A percentile compares a stretch with the other conserved stretches of the same genome.
Evolutionary conservation across 805 yeast species (phyloP).

Genomic region (Zygotorulaspora danielsina): DNA sequence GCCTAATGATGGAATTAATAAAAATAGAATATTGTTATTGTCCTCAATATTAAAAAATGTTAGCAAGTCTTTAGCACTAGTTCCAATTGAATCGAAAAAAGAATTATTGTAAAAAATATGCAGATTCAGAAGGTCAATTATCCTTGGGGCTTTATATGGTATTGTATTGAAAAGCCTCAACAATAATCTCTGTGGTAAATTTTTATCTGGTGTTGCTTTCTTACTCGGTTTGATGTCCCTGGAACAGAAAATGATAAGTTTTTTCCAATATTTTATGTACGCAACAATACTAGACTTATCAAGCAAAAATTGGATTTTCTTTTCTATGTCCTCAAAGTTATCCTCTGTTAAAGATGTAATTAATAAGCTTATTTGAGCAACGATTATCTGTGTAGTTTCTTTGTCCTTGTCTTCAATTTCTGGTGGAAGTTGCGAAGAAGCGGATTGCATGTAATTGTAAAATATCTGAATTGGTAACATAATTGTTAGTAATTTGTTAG

Average conservation of each 20-base stretch:
- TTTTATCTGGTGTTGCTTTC: slow-evolving; percentile 15
- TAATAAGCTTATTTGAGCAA: slow-evolving; percentile 30
- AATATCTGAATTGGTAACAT: not conserved
- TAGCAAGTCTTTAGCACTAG: slow-evolving; percentile 8
- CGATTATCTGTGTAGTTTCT: slow-evolving; percentile 26
- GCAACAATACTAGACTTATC: slow-evolving; percentile 22
- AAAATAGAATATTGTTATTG: slow-evolving; percentile 14
- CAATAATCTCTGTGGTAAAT: slow-evolving; percentile 24
- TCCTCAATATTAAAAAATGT: slow-evolving; percentile 2
- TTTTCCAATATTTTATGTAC: slow-evolving; percentile 30
- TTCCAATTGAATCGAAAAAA: slow-evolving; percentile 11
- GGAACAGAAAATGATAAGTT: slow-evolving; percentile 23
- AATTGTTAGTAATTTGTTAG: not conserved
- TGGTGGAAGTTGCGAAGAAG: slow-evolving; percentile 6
- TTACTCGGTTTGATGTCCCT: slow-evolving; percentile 18
- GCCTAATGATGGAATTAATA: slow-evolving; percentile 14
- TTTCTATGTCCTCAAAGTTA: slow-evolving; percentile 19
- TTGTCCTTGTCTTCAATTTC: slow-evolving; percentile 18
- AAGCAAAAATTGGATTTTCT: slow-evolving; percentile 21
- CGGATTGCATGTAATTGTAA: slow-evolving; percentile 24
- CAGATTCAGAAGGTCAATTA: slow-evolving; percentile 14
- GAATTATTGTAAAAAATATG: slow-evolving; percentile 17
- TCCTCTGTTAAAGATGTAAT: slow-evolving; percentile 22
- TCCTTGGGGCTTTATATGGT: slow-evolving; percentile 15
- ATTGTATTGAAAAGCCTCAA: slow-evolving; percentile 20